Percentiles rank a stretch among this genome's conserved stretches.
phyloP scores from a whole-genome alignment of 2,329 filamentous ascomycete genomes.

The Colletotrichum truncatum region DNA sequence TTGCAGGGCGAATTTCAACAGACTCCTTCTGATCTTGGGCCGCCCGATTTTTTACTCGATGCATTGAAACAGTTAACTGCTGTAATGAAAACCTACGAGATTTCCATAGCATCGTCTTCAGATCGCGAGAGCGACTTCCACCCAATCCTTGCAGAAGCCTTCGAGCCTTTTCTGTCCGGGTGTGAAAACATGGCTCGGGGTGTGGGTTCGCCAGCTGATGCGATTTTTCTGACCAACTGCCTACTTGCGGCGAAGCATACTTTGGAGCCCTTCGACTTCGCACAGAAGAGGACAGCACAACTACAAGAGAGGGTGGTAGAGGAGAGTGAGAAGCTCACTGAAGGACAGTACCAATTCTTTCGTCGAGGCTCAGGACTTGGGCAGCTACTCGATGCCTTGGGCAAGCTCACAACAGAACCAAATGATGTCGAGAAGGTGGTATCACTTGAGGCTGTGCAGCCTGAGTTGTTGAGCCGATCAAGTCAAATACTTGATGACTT shows the following conservation, averaged over 20 bases:
- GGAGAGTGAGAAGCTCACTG: slow-evolving; percentile 66
- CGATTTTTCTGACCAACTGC: slow-evolving; percentile 81
- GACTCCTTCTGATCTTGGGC: slow-evolving; percentile 76
- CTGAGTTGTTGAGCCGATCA: slow-evolving; percentile 67
- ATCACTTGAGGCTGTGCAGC: slow-evolving; percentile 59
- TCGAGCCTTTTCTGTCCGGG: slow-evolving; percentile 86
- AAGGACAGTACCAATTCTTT: slow-evolving; percentile 78
- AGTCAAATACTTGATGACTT: slow-evolving; percentile 89
- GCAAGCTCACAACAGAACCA: slow-evolving; percentile 40
- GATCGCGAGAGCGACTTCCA: slow-evolving; percentile 76
- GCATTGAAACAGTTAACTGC: slow-evolving; percentile 80
- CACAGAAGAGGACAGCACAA: slow-evolving; percentile 60
- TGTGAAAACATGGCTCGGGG: slow-evolving; percentile 74
- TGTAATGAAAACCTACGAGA: slow-evolving; percentile 88
- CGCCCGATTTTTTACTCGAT: slow-evolving; percentile 83
- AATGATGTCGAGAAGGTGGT: slow-evolving; percentile 56
- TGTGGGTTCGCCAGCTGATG: slow-evolving; percentile 66
- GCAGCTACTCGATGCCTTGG: slow-evolving; percentile 67
- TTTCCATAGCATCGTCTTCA: slow-evolving; percentile 71
- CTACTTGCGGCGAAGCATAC: slow-evolving; percentile 65
- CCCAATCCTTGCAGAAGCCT: slow-evolving; percentile 77
- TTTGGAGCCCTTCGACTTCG: slow-evolving; percentile 72
- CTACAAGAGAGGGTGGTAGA: slow-evolving; percentile 66
- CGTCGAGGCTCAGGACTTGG: slow-evolving; percentile 78
- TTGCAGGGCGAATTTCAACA: slow-evolving; percentile 78